These are phyloP conservation scores for Ceratobasidium sp. DNA, from an alignment of 1,284 basidiomycete species.

Conservation along the genomic window DNA sequence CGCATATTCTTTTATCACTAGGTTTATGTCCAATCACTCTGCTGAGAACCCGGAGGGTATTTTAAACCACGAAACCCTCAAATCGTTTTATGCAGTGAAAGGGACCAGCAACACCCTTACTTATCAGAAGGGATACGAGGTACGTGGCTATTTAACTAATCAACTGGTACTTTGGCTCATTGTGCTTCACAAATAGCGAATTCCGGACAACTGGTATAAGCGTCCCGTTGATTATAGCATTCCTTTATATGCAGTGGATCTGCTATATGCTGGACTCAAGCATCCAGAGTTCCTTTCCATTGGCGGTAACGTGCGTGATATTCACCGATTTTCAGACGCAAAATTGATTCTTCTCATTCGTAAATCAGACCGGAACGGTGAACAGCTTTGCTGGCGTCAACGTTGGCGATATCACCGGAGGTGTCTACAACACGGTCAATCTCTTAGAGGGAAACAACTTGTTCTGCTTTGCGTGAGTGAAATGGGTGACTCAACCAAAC, in stretches of 20 bases:
- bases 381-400: conserved; percentile 47
- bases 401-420: conserved; percentile 46
- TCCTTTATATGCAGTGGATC: conserved; percentile 33
- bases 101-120: conserved; percentile 1
- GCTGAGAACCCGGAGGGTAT: conserved; percentile 4
- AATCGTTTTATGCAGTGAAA: conserved; percentile 28
- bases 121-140: conserved; percentile 23
- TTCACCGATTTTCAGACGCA: not conserved
- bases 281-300: conserved; percentile 44
- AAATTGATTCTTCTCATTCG: too few relatives aligned
- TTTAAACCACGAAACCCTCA: conserved; percentile 25
- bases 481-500: not conserved
- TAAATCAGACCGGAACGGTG: conserved; percentile 28
- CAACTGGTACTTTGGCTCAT: not conserved
- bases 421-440: conserved; percentile 44
- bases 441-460: conserved; percentile 46
- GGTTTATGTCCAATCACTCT: conserved; percentile 30
- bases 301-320: conserved; percentile 45
- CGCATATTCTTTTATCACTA: conserved; percentile 12
- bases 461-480: conserved; percentile 44
- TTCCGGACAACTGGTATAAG: conserved; percentile 46
- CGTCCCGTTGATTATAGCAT: conserved; percentile 45
- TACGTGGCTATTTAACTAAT: not conserved
- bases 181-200: not conserved
- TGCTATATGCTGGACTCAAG: conserved; percentile 14